A percentile compares a stretch with the other conserved stretches of the same genome.
Conservation (phyloP, 768 basidiomycete species). For the Termitomyces sp. region DNA sequence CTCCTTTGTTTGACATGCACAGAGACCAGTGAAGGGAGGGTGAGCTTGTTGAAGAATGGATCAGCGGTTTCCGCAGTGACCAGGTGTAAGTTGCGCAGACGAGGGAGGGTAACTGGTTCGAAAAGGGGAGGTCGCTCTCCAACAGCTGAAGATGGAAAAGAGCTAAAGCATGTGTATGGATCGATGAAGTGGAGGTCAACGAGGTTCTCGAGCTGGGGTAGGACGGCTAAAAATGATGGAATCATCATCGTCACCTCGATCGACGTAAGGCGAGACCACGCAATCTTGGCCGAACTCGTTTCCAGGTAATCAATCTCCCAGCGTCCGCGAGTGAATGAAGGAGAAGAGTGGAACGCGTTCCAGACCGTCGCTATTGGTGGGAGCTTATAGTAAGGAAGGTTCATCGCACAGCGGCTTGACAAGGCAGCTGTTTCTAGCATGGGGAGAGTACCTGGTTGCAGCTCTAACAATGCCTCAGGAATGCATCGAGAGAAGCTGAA, state of each 20-base stretch:
- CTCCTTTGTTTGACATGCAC: background rate
- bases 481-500: conserved; percentile 1
- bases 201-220: conserved; percentile 1
- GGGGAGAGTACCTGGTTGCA: background rate
- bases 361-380: background rate
- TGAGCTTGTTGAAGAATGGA: too few relatives aligned
- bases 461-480: background rate
- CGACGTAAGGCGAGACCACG: too few relatives aligned
- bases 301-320: too few relatives aligned
- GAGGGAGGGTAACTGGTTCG: background rate
- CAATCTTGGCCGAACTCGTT: too few relatives aligned
- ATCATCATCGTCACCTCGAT: too few relatives aligned
- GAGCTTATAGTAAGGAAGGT: too few relatives aligned
- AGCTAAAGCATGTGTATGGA: too few relatives aligned
- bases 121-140: background rate
- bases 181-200: too few relatives aligned
- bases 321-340: background rate
- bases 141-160: background rate
- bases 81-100: background rate
- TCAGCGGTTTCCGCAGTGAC: background rate
- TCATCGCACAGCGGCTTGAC: too few relatives aligned
- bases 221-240: background rate
- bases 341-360: background rate
- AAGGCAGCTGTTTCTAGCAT: too few relatives aligned
- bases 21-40: background rate